Evolutionary conservation across 495 filamentous ascomycete genomes (phyloP), one percentile per base, ranked within the genome.

Genomic region (Xanthoparmelia taractica): DNA sequence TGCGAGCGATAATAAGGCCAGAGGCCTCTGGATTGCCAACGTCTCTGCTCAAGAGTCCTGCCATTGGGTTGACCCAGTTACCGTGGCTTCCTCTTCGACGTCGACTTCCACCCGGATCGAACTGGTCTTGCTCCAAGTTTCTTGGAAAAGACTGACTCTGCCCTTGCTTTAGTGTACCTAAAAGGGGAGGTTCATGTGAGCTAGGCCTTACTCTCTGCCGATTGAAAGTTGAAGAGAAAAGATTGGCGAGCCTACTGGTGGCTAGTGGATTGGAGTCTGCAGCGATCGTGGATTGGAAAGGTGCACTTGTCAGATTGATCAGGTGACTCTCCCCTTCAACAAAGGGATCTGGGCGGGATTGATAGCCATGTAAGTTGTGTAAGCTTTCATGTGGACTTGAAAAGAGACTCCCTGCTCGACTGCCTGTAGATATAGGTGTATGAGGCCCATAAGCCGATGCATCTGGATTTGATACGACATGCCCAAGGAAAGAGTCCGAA

Each of bases 111-210:
- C 85, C 85, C n/a, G 86, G 83, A 67, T 89, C 88, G 36, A 89
- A 70, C 37, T 74, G 80, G 18, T 86, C 68, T 77, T 75, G 65
- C 76, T 87, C 79, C 73, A 85, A 64, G 75, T 84, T 77, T 71
- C 84, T 84, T 63, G 91, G 91, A 66, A 93, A 88, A 15, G 91
- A 95, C 68, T 90, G 90, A 70, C 89, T 91, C 69, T 96, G 88
- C 4, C 83, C 82, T 58, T 85, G 76, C 70, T 89, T 90, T 37
- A 96, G 76, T 41, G 83, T 85, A 18, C 91, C 91, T 25, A 95
- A 71, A 48, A 84, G 78, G 20, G 85, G 87, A 8, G 85, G 82
- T 56, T 87, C 85, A 31, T 89, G 82, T 13, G 88, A 86, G 57
- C 80, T 73, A 5, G 84, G 82, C 72, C 93, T 95, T 17, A 84